Percentiles rank a stretch among this genome's conserved stretches.
phyloP scores from a whole-genome alignment of 331 rosid species.

The Ulmus americana region DNA sequence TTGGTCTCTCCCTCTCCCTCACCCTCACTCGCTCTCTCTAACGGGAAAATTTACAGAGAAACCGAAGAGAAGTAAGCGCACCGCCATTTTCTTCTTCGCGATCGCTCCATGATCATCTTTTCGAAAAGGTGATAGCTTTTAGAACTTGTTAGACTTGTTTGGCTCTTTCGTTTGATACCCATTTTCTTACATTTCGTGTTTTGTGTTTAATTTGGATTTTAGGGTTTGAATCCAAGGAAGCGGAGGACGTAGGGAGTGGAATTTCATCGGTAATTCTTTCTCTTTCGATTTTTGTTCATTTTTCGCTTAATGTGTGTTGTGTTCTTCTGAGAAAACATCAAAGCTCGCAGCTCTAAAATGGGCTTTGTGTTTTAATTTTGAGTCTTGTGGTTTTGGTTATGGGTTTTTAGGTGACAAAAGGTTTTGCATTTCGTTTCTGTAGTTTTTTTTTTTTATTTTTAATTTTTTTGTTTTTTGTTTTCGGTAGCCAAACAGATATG shows the following conservation, averaged over 20 bases:
- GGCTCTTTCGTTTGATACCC: not conserved
- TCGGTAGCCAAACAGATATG: conserved; percentile 6
- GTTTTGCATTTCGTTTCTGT: not conserved
- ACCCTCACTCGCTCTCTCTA: not conserved
- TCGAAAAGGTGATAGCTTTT: not conserved
- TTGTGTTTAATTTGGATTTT: conserved; percentile 18
- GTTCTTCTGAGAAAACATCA: conserved; percentile 4
- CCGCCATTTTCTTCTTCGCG: not conserved
- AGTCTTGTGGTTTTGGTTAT: not conserved
- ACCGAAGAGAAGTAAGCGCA: not conserved
- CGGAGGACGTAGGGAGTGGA: conserved; percentile 5
- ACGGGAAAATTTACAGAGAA: not conserved
- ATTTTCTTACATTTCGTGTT: not conserved
- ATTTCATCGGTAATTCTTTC: conserved; percentile 5
- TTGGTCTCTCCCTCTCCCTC: not conserved
- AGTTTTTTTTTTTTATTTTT: not conserved
- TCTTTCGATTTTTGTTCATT: conserved; percentile 5
- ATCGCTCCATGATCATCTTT: not conserved
- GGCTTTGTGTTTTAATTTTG: not conserved
- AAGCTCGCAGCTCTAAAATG: not conserved
- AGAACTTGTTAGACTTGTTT: not conserved
- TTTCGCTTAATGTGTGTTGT: conserved; percentile 3
- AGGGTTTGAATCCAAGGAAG: not conserved
- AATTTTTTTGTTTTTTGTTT: conserved; percentile 6
- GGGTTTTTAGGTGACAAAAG: not conserved